A percentile compares a stretch with the other conserved stretches of the same genome.
phyloP scores from a whole-genome alignment of 1,284 basidiomycete genomes.

The Rhodotorula sp. region DNA sequence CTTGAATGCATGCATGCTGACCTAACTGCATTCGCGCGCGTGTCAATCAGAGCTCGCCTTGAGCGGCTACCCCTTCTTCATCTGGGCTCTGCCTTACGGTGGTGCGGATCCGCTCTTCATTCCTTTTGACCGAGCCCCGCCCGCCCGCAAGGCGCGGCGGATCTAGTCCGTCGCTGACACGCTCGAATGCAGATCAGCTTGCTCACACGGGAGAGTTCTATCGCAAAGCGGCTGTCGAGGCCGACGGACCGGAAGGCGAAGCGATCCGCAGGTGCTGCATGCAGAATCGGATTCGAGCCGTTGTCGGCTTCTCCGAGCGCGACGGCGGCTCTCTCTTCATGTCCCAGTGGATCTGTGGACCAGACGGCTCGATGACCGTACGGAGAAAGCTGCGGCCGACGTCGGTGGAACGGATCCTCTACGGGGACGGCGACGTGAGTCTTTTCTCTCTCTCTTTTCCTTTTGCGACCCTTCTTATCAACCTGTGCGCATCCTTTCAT shows the following conservation, averaged over 20 bases:
- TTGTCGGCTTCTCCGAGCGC: conserved; percentile 17
- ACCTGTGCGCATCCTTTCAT: too few relatives aligned
- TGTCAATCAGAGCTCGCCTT: conserved; percentile 8
- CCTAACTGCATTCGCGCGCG: too few relatives aligned
- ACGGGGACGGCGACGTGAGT: conserved; percentile 15
- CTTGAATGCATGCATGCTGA: not conserved
- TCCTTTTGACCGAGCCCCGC: too few relatives aligned
- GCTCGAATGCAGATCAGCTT: not conserved
- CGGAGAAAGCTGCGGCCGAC: conserved; percentile 18
- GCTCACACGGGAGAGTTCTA: conserved; percentile 5
- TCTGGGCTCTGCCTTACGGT: conserved; percentile 9
- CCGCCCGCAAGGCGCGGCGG: too few relatives aligned
- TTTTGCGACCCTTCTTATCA: too few relatives aligned
- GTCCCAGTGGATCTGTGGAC: conserved; percentile 7
- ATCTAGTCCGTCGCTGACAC: not conserved
- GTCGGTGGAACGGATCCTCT: conserved; percentile 9
- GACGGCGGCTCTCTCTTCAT: conserved; percentile 20
- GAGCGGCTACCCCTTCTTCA: conserved; percentile 13
- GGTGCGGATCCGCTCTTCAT: not conserved
- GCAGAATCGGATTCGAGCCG: conserved; percentile 3
- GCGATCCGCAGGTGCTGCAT: not conserved
- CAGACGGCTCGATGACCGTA: conserved; percentile 2
- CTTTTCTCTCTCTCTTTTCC: not conserved
- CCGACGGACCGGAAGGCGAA: conserved; percentile 5
- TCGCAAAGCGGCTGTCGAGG: conserved; percentile 8